Evolutionary conservation across 2,329 filamentous ascomycete genomes (phyloP), one percentile per base, ranked within the genome.

Genomic region (Hypoxylon sp.): DNA sequence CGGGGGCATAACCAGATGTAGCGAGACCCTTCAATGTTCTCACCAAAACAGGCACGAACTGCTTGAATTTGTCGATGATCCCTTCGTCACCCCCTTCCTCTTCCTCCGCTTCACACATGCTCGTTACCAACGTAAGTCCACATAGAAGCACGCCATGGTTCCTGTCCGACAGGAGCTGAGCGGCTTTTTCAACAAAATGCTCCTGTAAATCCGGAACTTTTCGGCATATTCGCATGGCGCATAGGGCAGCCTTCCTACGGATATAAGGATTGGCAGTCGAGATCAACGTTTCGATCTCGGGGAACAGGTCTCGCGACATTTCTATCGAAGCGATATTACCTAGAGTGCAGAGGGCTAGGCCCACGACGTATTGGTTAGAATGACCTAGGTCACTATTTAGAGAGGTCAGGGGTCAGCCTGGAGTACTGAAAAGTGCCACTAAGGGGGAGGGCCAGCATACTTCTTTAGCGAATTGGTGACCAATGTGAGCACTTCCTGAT

Each of bases 401-500:
- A 47, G 31, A 9, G 47, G 48, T 29, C 48, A 57, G 42, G 24
- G 75, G 35, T 68, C 46, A 64, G 65, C 33, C 22, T 53, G 29
- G 44, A 29, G 19, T n/a, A 35, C 8, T 47, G 48, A 17, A 6
- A 31, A 24, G 44, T 26, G 29, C 13, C 14, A 19, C 19, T 31
- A 13, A 11, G 31, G 11, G 26, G n/a, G 35, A 13, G 31, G 13
- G 46, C 10, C 10, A 33, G 77, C 85, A 68, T 86, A 97, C 94
- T 98, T 99, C 81, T 98, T 96, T 72, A 99, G 83, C 10, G 96
- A 99, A 81, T 99, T 99, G 35, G 96, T 99, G 65, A 99, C 97
- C 67, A 99, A 84, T 1, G 96, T 99, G 77, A 99, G 81, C 19
- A 99, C 97, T 81, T 99, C 97, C 80, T 99, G 96, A 76, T 99